Percentiles rank a stretch among this genome's conserved stretches.
Evolutionary conservation across 179 eudicot genomes (phyloP).

Genomic region (Carnegiea gigantea): DNA sequence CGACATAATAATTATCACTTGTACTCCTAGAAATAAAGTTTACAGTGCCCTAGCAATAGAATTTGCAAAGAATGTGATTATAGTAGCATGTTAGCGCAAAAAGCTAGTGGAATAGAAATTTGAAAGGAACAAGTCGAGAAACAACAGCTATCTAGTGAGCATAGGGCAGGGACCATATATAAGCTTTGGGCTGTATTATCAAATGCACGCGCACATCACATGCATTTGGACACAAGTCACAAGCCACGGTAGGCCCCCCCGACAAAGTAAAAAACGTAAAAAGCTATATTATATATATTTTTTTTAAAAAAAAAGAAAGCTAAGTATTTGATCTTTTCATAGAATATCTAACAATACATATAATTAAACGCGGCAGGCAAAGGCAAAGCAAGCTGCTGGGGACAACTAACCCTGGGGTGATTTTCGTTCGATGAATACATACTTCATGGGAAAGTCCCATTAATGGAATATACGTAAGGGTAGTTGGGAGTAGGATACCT

Average conservation of each 20-base stretch:
- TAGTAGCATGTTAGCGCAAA: slow-evolving; percentile 3
- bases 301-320: neutral
- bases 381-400: slow-evolving; percentile 13
- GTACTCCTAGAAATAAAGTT: neutral
- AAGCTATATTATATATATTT: too few relatives aligned
- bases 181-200: slow-evolving; percentile 24
- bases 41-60: slow-evolving; percentile 2
- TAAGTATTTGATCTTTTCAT: neutral
- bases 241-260: slow-evolving; percentile 8
- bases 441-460: slow-evolving; percentile 39
- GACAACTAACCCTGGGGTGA: slow-evolving; percentile 20
- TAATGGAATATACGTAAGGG: slow-evolving; percentile 25
- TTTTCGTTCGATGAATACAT: slow-evolving; percentile 9
- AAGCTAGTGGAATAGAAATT: neutral
- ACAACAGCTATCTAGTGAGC: slow-evolving; percentile 13
- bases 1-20: neutral
- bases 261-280: neutral
- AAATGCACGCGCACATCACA: slow-evolving; percentile 37
- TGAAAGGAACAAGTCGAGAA: slow-evolving; percentile 15
- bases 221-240: slow-evolving; percentile 38
- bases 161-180: slow-evolving; percentile 27
- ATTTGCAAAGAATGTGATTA: slow-evolving; percentile 4
- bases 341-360: neutral
- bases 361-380: neutral
- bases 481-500: neutral